Base-by-base conservation (phyloP, 2,329 filamentous ascomycete species). In the Beauveria pseudobassiana region DNA sequence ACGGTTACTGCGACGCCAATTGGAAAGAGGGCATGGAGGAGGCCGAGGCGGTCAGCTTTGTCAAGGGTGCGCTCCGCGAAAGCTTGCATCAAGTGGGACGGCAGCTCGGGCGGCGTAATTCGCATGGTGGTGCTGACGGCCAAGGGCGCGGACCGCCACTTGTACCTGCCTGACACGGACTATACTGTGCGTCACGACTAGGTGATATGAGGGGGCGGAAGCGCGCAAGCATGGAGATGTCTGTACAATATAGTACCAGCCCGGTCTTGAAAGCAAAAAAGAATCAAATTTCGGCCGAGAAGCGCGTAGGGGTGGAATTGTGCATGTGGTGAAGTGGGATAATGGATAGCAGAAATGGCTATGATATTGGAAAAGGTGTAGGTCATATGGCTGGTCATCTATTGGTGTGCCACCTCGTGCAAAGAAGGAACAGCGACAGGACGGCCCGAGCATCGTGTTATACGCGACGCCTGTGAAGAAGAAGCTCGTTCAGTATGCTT, bases 1-100 rank as follows among this genome's bases (percentile, higher is more conserved):
- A 98, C 81, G 95, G 95, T 69, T 98, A 96, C 82, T 98, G 93
- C 74, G 93, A 99, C 74, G 88, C 91, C 62, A 86, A 99, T 82
- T 99, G 95, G 95, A 87, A 82, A 75, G 95, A 98, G 77, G 86
- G 86, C 67, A 98, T 99, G 93, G 91, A 89, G 59, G 91, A 98
- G 81, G 82, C 86, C 61, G 93, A 96, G 65, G 95, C 95, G 1
- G 87, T 99, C 66, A 77, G 87, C 46, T 99, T 99, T 71, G 95
- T 99, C 74, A 97, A 96, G 80, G 89, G 87, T 53, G 88, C 95
- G 38, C 80, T 99, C 72, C 81, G 86, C 71, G 93, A 99, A n/a
- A n/a, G n/a, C n/a, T n/a, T n/a, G n/a, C 18, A 98, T 99, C 83
- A 96, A 96, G 79, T 99, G 95, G 95, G 95, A 99, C 74, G 95